Evolutionary conservation across 306 rosid genomes (phyloP).

Genomic region (Hylodesmum podocarpum): DNA sequence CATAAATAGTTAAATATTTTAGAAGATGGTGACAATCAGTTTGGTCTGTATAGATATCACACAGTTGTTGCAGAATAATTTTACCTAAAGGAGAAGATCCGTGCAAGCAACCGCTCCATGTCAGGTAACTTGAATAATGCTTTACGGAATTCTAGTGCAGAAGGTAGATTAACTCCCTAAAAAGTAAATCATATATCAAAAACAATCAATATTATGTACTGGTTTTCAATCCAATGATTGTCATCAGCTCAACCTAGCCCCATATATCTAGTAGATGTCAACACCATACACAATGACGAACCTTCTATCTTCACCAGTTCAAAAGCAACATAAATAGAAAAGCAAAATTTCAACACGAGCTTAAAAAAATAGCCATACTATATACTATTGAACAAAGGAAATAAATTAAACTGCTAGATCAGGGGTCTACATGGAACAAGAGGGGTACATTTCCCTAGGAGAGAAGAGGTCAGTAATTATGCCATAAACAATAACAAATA

Average conservation of each 20-base stretch:
- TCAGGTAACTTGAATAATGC: slow-evolving; percentile 67
- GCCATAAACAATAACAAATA: not conserved
- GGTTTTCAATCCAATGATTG: not conserved
- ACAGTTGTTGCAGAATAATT: slow-evolving; percentile 1
- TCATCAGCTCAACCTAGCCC: slow-evolving; percentile 10
- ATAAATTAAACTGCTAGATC: not conserved
- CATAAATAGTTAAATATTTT: slow-evolving; percentile 35
- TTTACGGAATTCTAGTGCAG: slow-evolving; percentile 69
- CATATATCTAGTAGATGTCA: not conserved
- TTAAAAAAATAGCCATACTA: not conserved
- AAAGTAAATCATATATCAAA: slow-evolving; percentile 34
- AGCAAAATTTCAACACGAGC: not conserved
- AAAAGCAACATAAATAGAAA: slow-evolving; percentile 24
- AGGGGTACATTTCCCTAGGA: not conserved
- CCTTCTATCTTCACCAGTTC: not conserved
- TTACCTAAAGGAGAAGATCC: slow-evolving; percentile 75
- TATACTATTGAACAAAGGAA: not conserved
- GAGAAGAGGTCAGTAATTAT: not conserved
- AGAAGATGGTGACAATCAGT: not conserved
- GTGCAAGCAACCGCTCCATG: slow-evolving; percentile 89
- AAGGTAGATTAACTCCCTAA: slow-evolving; percentile 78
- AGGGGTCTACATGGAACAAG: slow-evolving; percentile 10
- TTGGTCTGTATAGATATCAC: slow-evolving; percentile 10
- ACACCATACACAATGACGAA: not conserved
- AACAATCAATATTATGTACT: not conserved